Evolutionary conservation across 2,329 filamentous ascomycete genomes (phyloP).

Genomic region (Aspergillus phoenicis): DNA sequence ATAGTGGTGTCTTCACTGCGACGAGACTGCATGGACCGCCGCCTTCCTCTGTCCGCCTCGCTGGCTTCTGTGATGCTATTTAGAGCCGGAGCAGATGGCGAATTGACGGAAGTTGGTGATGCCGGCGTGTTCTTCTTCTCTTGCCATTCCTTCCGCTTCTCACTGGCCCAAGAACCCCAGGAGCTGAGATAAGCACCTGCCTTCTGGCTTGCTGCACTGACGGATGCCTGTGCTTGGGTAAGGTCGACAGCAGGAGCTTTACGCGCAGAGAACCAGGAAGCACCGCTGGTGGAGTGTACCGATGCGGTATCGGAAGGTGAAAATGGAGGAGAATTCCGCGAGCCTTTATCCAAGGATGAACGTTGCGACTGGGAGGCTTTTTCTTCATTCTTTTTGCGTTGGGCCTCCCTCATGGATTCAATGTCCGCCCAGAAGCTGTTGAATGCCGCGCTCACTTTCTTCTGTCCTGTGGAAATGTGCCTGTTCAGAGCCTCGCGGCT

Average conservation of each 20-base stretch:
- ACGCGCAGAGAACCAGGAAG: slow-evolving; percentile 34
- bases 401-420: slow-evolving; percentile 75
- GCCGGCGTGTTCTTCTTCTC: slow-evolving; percentile 38
- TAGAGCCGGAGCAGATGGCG: slow-evolving; percentile 28
- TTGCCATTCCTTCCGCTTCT: slow-evolving; percentile 51
- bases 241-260: slow-evolving; percentile 51
- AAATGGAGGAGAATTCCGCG: slow-evolving; percentile 25
- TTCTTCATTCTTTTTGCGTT: slow-evolving; percentile 57
- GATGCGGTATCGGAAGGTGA: slow-evolving; percentile 31
- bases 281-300: slow-evolving; percentile 18
- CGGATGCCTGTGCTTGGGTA: slow-evolving; percentile 57
- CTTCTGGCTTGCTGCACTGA: slow-evolving; percentile 56
- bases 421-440: slow-evolving; percentile 90
- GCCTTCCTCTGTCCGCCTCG: slow-evolving; percentile 35
- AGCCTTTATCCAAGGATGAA: slow-evolving; percentile 32
- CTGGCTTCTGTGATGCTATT: slow-evolving; percentile 27
- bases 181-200: slow-evolving; percentile 66
- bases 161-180: slow-evolving; percentile 63
- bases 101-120: slow-evolving; percentile 27
- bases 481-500: slow-evolving; percentile 84
- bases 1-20: slow-evolving; percentile 34
- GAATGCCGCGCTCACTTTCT: slow-evolving; percentile 84
- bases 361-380: slow-evolving; percentile 33
- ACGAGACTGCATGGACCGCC: slow-evolving; percentile 30
- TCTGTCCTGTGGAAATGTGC: slow-evolving; percentile 82